phyloP scores from a whole-genome alignment of 2,329 filamentous ascomycete species.

The Colletotrichum melonis region DNA sequence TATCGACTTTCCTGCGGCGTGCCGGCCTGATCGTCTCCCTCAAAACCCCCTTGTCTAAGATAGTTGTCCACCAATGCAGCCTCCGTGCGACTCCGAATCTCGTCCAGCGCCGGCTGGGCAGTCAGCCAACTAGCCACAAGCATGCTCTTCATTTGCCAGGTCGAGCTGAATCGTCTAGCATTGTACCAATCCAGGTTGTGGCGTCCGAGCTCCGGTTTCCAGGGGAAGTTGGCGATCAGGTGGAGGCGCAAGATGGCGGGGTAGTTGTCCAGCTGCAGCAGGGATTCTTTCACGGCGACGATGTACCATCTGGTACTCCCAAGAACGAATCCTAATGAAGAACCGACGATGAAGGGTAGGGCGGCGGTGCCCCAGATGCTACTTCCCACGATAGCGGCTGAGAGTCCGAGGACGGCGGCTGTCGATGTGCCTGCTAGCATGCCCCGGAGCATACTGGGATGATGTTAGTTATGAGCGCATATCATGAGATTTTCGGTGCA shows the following conservation, averaged over 20 bases:
- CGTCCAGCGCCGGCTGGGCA: conserved; percentile 38
- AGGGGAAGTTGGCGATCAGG: conserved; percentile 39
- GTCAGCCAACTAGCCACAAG: conserved; percentile 39
- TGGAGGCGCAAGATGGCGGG: conserved; percentile 39
- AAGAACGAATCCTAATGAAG: conserved; percentile 37
- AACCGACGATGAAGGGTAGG: conserved; percentile 38
- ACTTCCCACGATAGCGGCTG: conserved; percentile 34
- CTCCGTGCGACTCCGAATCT: conserved; percentile 36
- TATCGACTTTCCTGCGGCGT: background rate
- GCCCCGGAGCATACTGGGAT: conserved; percentile 39
- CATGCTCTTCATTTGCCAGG: conserved; percentile 37
- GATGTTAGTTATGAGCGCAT: background rate
- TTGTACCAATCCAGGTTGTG: conserved; percentile 31
- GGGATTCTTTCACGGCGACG: conserved; percentile 33
- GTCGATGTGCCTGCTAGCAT: conserved; percentile 39
- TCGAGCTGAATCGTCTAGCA: conserved; percentile 27
- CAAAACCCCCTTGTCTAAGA: background rate
- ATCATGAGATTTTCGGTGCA: accelerated
- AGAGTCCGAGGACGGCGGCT: conserved; percentile 35
- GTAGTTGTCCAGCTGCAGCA: conserved; percentile 38
- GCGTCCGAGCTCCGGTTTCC: conserved; percentile 32
- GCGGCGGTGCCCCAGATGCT: conserved; percentile 39
- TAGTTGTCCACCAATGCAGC: conserved; percentile 30
- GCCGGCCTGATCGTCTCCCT: background rate
- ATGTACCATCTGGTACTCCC: conserved; percentile 39